Evolutionary conservation across 2,329 filamentous ascomycete genomes (phyloP), one percentile per base, ranked within the genome.

Genomic region (Emmonsiellopsis sp.): DNA sequence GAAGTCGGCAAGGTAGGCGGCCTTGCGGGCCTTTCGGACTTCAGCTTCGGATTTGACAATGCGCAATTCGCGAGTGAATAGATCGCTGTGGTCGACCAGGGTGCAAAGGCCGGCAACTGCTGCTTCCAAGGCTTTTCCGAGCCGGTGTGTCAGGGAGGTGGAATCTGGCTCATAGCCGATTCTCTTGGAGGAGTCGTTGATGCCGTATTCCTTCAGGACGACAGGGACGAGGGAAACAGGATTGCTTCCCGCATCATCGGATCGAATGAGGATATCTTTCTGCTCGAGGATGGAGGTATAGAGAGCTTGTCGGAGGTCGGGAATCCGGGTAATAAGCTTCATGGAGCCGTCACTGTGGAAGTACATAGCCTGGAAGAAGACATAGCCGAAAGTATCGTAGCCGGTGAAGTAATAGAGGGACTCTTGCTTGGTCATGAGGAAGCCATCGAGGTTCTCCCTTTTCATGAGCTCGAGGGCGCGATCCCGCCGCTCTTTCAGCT

Each of bases 121-220:
- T 41, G 64, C 59, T 9, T 61, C 54, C 26, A 73, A 62, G 11
- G 65, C 57, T 13, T 63, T 61, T 34, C 67, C 62, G 2, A 75
- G 60, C 20, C 66, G 64, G 26, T 65, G 62, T 15, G 65, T 67
- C 45, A 75, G 58, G 15, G 63, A 61, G 52, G 65, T 63, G 9
- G 73, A 73, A 55, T 76, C 70, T 8, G 62, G 61, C 38, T 67
- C 64, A 51, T 67, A 67, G 35, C 65, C 65, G 34, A 67, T 65
- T 32, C 62, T 50, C 54, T 65, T 66, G 1, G 60, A 60, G 1
- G 60, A 47, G 1, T 60, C 61, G 51, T 65, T 59, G 53, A 67
- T 67, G 30, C 64, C 63, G 35, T 65, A 67, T 11, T 63, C 61
- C 47, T 59, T 52, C 7, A 67, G 50, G 10, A 67, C 61, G 35